A percentile compares a stretch with the other conserved stretches of the same genome.
phyloP scores from a whole-genome alignment of 495 filamentous ascomycete genomes.

The Penicillium riverlandense region DNA sequence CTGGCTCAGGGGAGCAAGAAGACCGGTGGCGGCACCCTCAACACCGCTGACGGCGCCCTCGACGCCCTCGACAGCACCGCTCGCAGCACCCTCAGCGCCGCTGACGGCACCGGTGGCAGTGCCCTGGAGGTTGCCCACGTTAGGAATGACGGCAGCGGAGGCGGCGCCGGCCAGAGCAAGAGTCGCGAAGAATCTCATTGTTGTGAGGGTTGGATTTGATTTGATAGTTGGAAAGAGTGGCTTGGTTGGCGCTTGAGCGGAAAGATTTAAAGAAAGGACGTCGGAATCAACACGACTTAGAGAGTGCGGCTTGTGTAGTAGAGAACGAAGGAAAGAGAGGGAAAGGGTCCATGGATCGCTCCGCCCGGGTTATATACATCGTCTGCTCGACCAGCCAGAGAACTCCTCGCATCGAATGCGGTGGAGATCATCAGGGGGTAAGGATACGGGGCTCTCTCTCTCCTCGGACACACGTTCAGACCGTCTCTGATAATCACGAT shows the following conservation, averaged over 20 bases:
- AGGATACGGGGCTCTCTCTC: not conserved
- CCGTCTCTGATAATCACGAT: conserved; percentile 5
- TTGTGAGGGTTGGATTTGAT: conserved; percentile 6
- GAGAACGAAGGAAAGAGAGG: conserved; percentile 4
- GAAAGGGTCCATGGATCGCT: not conserved
- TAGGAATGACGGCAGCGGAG: conserved; percentile 10
- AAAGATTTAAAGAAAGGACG: conserved; percentile 7
- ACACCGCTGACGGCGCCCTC: conserved; percentile 2
- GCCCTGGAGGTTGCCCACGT: not conserved
- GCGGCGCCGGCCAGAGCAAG: conserved; percentile 13
- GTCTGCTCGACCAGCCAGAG: not conserved
- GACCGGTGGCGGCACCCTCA: not conserved
- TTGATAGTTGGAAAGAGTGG: not conserved
- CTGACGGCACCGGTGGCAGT: conserved; percentile 9
- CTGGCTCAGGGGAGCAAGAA: not conserved
- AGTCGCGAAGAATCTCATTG: conserved; percentile 38
- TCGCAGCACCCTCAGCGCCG: conserved; percentile 8
- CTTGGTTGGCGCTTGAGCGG: conserved; percentile 1
- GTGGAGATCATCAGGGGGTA: conserved; percentile 5
- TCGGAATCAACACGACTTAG: too few species aligned
- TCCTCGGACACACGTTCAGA: conserved; percentile 3
- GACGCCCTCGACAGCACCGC: conserved; percentile 8
- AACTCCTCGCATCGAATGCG: conserved; percentile 12
- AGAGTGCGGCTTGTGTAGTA: conserved; percentile 10
- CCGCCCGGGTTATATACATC: conserved; percentile 17